phyloP scores from a whole-genome alignment of 768 basidiomycete species.

The Gelatoporia subvermispora region DNA sequence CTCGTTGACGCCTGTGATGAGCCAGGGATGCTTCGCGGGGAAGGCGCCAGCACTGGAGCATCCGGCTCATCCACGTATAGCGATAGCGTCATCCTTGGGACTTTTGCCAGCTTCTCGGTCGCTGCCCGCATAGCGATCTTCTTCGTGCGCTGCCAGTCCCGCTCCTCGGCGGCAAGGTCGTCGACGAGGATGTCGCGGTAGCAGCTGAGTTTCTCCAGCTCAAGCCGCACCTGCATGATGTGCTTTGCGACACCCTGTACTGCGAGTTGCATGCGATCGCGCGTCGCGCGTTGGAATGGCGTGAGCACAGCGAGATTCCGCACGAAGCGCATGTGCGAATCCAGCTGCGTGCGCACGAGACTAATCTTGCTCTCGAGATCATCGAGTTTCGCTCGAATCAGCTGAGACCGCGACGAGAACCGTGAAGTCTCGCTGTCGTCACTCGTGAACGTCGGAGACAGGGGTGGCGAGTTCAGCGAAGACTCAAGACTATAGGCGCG shows the following conservation, averaged over 20 bases:
- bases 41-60: neutral
- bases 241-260: conserved; percentile 61
- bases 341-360: conserved; percentile 52
- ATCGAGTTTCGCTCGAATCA: conserved; percentile 55
- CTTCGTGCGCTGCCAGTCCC: conserved; percentile 61
- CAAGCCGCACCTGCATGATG: conserved; percentile 63
- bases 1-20: conserved; percentile 4
- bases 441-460: conserved; percentile 7
- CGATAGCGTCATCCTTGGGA: conserved; percentile 16
- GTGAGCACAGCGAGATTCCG: conserved; percentile 82
- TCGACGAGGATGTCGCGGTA: conserved; percentile 69
- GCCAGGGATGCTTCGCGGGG: conserved; percentile 12
- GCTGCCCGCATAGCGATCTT: conserved; percentile 72
- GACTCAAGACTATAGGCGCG: conserved; percentile 31
- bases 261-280: conserved; percentile 63
- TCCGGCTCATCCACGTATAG: conserved; percentile 16
- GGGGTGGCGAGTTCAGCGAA: conserved; percentile 10
- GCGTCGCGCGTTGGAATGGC: conserved; percentile 82
- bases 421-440: conserved; percentile 18
- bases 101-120: conserved; percentile 46
- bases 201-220: conserved; percentile 68
- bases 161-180: conserved; percentile 71
- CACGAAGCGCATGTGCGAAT: conserved; percentile 63
- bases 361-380: conserved; percentile 60
- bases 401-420: conserved; percentile 49